Base-by-base conservation (phyloP, 805 yeast genomes). In the Cyberlindnera maclurae region DNA sequence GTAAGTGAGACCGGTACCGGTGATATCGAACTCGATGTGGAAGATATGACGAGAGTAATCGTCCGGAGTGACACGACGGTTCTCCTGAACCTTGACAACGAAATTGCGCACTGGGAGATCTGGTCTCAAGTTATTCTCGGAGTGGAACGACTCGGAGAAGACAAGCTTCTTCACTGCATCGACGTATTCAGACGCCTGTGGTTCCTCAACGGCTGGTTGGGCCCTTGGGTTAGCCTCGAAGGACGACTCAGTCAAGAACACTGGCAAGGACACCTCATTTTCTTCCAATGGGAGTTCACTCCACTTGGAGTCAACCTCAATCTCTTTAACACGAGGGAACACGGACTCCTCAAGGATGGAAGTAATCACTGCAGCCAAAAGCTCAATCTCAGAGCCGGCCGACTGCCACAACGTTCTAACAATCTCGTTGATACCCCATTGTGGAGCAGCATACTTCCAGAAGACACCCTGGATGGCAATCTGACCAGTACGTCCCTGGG, bases 1-100 rank as follows among this genome's bases (percentile, higher is more conserved):
- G 59, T 90, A 90, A 36, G 77, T 85, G 57, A 90, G 70, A 18
- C 95, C 96, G 28, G 97, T 88, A 38, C 94, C 95, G 33, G 88
- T 64, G 57, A 81, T 75, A 59, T 90, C 97, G 50, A 90, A 87
- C 65, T 90, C 97, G 51, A 90, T 82, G 58, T 90, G 96, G 86
- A 90, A 90, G 53, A 90, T 89, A 64, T 90, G 84, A 68, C 97
- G 85, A 45, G 85, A 86, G 63, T 90, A 90, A 53, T 85, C 89
- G 28, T 54, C 56, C 5, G 97, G 97, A 15, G 97, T 90, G 45
- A 90, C 82, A 54, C 97, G 77, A 67, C 79, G 82, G 70, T 89
- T 89, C 58, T 84, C 93, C 62, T 87, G 82, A 38, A 90, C 97
- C 61, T 82, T 86, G 40, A 88, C 94, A 36, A 88, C 73, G 55